phyloP scores from a whole-genome alignment of 305 asterid genomes.

The Fraxinus latifolia region DNA sequence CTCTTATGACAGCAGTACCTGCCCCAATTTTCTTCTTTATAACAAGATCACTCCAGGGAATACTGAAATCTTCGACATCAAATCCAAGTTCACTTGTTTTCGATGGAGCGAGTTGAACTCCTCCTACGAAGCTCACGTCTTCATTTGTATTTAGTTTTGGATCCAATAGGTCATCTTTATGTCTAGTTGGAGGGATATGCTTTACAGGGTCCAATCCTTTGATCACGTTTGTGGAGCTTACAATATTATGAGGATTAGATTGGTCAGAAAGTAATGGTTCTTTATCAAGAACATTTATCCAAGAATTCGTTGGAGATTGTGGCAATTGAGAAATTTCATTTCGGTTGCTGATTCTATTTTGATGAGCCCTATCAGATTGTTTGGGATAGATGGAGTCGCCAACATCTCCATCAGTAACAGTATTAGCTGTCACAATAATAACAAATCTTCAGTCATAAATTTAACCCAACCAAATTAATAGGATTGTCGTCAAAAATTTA shows the following conservation, averaged over 20 bases:
- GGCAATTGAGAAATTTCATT: constrained; percentile 38
- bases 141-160: constrained; percentile 37
- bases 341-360: constrained; percentile 48
- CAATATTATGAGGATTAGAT: constrained; percentile 39
- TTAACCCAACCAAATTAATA: constrained; percentile 12
- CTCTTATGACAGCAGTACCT: constrained; percentile 51
- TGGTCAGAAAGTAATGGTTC: constrained; percentile 36
- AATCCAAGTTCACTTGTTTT: constrained; percentile 47
- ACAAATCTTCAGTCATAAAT: constrained; percentile 7
- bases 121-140: constrained; percentile 46
- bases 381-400: constrained; percentile 39
- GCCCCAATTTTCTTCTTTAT: constrained; percentile 87
- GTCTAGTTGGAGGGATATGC: constrained; percentile 41
- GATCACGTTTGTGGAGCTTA: constrained; percentile 40
- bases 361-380: constrained; percentile 40
- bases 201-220: constrained; percentile 38
- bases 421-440: constrained; percentile 37
- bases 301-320: constrained; percentile 47
- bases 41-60: constrained; percentile 92
- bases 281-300: constrained; percentile 53
- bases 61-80: constrained; percentile 75
- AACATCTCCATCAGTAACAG: constrained; percentile 48
- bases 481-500: constrained; percentile 3
- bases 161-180: constrained; percentile 37
- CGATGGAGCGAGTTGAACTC: constrained; percentile 48